Evolutionary conservation across 306 rosid species (phyloP), one percentile per base, ranked within the genome.

Genomic region (Malus asiatica): DNA sequence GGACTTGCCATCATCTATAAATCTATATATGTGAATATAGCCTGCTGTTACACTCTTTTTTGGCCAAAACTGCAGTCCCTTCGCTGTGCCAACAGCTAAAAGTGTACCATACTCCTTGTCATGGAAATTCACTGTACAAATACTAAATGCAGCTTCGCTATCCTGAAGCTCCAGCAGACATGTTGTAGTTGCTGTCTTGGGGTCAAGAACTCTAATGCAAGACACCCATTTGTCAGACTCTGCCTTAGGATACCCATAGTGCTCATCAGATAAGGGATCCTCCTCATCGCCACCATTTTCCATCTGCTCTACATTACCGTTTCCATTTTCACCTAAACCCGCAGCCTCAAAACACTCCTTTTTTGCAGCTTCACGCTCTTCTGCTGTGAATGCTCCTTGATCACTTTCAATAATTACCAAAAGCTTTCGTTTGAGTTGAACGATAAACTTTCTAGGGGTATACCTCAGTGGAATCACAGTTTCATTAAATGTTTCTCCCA

Each of bases 401-500:
- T 95, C 99, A 78, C 97, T 90, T 96, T 95, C 97, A 35, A 95
- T 88, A 71, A 95, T 82, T 77, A 95, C 91, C 87, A 95, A 51
- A 55, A 95, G 85, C 71, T 92, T 95, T 73, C 86, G 79, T 85
- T 88, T 92, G 67, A 93, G 93, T 55, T 92, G 99, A 78, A 95
- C 73, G 45, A 90, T 96, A 88, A 95, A 92, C 91, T 95, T 95
- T 80, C 99, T 92, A 45, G 97, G 99, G 1, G 97, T 95, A 87
- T 95, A 95, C 85, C 97, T 89, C n/a, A 95, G 89, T 20, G 99
- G 99, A 87, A 95, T 86, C 42, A 90, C 91, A 75, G 96, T 95
- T 84, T 95, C 99, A 74, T 95, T 92, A 83, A 95, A 95, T 18
- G 97, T 95, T 83, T 95, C 99, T 81, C 97, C 99, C 81, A 95